Evolutionary conservation across 257 asterid species (phyloP), one percentile per base, ranked within the genome.

Genomic region (Phtheirospermum japonicum): DNA sequence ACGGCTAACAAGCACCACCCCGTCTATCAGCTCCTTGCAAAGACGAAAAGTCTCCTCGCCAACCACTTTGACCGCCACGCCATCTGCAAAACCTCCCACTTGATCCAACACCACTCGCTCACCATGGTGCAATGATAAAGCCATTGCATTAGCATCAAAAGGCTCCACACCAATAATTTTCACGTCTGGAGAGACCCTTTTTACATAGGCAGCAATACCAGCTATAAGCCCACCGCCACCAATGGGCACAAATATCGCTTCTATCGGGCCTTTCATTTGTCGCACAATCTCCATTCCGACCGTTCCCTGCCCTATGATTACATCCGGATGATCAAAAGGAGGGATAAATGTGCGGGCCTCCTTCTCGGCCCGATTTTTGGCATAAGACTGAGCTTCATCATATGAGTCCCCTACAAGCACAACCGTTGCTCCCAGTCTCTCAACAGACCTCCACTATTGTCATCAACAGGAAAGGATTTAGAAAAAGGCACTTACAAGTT

Each of bases 211-310:
- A 73, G 99, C 99, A 68, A 93, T 85, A 23, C 99, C 99, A 20
- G 99, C 99, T 64, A 93, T 85, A 53, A 93, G 94, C 20, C 99
- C 99, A 53, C 99, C 99, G 26, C 99, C 99, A 20, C 99, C 99
- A 28, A 93, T 84, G 10, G 97, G 99, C 57, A 93, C 99, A 73
- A 93, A 87, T 65, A 93, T 80, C 4, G 99, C 96, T 62, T 93
- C 90, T 33, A 83, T 36, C 31, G 85, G 85, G 39, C 71, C 82
- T 62, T 82, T 82, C 79, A 79, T 72, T 57, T 93, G 97, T 36
- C 90, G 70, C 69, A 89, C 71, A 45, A 89, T 85, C 81, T 93
- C 99, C 99, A 89, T 89, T 50, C 99, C 97, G 46, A 89, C 84
- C 7, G 99, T 93, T 61, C 97, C 99, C 72, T 93, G 99, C 31